These are phyloP conservation scores for Onygenales sp. DNA, from an alignment of 2,329 filamentous ascomycete genomes.

Conservation along the genomic window DNA sequence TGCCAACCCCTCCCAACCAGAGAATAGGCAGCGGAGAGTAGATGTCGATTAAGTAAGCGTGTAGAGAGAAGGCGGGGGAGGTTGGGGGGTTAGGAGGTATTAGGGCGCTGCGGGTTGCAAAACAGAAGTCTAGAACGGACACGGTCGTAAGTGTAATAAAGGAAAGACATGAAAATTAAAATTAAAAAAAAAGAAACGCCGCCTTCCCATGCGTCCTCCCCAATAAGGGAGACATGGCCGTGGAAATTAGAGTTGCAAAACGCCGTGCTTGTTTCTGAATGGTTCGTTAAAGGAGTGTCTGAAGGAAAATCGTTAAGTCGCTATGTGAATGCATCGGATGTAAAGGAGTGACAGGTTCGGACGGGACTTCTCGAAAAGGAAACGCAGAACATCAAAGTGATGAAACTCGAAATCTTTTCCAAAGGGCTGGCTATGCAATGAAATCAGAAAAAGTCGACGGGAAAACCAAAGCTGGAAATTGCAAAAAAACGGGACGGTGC, in stretches of 20 bases:
- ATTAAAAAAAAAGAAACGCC: not conserved
- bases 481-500: not conserved
- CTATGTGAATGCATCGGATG: conserved; percentile 11
- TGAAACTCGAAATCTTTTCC: not conserved
- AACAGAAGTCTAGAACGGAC: not conserved
- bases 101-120: not conserved
- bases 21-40: not conserved
- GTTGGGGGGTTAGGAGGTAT: not conserved
- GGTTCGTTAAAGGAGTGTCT: conserved; percentile 22
- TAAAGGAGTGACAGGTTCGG: conserved; percentile 11
- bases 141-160: not conserved
- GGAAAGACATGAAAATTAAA: conserved; percentile 1
- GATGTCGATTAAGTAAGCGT: not conserved
- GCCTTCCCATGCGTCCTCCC: not conserved
- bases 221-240: conserved; percentile 6
- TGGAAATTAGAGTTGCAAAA: not conserved
- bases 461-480: not conserved
- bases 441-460: not conserved
- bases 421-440: not conserved
- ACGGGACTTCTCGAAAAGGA: conserved; percentile 2
- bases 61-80: not conserved
- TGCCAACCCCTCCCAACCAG: not conserved
- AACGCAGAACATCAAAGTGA: conserved; percentile 5
- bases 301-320: conserved; percentile 18
- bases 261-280: conserved; percentile 15